Base-by-base conservation (phyloP, 2,329 filamentous ascomycete species). In the Scortechinia acanthostroma region DNA sequence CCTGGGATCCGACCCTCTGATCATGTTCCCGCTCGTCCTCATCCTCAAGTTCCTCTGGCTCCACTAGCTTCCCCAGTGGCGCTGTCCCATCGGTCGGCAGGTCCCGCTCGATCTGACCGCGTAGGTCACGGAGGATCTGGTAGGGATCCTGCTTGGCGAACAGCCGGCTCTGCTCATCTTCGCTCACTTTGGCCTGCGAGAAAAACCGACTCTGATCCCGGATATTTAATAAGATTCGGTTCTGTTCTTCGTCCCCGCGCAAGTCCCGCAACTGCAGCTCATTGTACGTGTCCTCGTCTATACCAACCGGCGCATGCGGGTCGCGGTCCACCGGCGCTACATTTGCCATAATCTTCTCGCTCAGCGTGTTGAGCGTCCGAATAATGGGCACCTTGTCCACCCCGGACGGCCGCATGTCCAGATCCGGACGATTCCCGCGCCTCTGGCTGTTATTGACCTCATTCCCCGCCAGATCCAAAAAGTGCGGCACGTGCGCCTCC, bases 381-480 rank as follows among this genome's bases (percentile, higher is more conserved):
- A 97, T 84, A 49, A 97, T 94, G 10, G 90, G 91, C 2, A 93
- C 83, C 58, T 93, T 91, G 42, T 84, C 79, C 42, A 77, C 69
- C 10, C 81, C 74, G 2, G 73, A 74, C 2, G 90, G 89, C 23
- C 88, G 78, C 89, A 97, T 96, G 51, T 94, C 93, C 25, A 86
- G 68, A 58, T 97, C 90, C 46, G 91, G 89, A 44, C 85, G 76
- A 60, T 98, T 97, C 43, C 93, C 93, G 49, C 75, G 67, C 55
- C 76, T 83, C 56, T 84, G 79, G 45, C 91, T 88, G 53, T 95
- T 83, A 56, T 98, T 91, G 61, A 93, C 88, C 64, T 97, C 93
- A 57, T 98, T 98, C 22, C 86, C 93, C 58, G 91, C 88, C 21
- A 98, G 65, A 59, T 98, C 87, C 53, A 98, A 91, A 51, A 94